A percentile compares a stretch with the other conserved stretches of the same genome.
Evolutionary conservation across 2,329 filamentous ascomycete genomes (phyloP).

Genomic region (Emericellopsis cladophorae): DNA sequence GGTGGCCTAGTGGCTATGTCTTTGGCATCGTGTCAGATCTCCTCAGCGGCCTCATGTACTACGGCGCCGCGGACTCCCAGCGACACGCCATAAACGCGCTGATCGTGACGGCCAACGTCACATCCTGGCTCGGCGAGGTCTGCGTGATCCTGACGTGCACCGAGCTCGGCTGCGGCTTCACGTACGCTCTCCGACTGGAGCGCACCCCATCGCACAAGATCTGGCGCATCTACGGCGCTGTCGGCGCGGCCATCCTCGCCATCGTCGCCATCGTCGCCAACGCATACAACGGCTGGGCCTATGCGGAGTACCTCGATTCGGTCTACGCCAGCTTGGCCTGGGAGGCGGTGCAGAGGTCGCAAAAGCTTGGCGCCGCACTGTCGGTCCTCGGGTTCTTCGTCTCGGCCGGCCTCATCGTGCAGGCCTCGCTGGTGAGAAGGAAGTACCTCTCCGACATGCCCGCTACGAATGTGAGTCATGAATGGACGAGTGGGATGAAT

Average conservation of each 20-base stretch:
- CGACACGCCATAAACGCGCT: not conserved
- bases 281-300: not conserved
- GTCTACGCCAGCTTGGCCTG: not conserved
- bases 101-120: not conserved
- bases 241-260: not conserved
- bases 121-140: not conserved
- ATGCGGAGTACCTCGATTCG: not conserved
- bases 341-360: not conserved
- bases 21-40: not conserved
- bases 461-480: not conserved
- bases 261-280: not conserved
- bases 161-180: not conserved
- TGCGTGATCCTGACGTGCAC: not conserved
- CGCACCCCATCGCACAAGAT: not conserved
- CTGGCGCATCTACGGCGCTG: not conserved
- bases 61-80: not conserved
- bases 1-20: not conserved
- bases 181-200: not conserved
- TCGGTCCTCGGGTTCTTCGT: not conserved
- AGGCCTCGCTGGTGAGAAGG: not conserved
- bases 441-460: not conserved
- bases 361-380: not conserved
- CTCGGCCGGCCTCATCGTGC: not conserved
- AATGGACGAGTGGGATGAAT: not conserved
- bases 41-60: not conserved